Percentiles rank a stretch among this genome's conserved stretches.
Evolutionary conservation across 345 rosid genomes (phyloP).

Genomic region (Lumnitzera racemosa): DNA sequence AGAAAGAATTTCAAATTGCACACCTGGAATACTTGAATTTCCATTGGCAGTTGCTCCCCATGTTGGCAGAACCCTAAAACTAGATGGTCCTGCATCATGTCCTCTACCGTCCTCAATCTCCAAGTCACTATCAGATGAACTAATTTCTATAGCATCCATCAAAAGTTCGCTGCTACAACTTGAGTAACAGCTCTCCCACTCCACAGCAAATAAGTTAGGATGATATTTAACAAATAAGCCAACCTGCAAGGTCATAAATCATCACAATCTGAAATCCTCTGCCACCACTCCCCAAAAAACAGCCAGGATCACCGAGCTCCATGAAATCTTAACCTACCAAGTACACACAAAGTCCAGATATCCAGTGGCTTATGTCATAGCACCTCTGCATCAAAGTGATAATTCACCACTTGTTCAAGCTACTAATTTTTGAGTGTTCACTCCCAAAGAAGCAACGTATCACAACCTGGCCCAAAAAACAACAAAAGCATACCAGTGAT

Average conservation of each 20-base stretch:
- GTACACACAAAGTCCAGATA: too few relatives aligned
- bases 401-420: too few relatives aligned
- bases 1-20: constrained; percentile 8
- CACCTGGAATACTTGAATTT: constrained; percentile 26
- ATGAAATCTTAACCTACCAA: too few relatives aligned
- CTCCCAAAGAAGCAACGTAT: too few relatives aligned
- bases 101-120: constrained; percentile 33
- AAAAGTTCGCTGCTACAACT: constrained; percentile 20
- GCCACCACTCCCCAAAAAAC: too few relatives aligned
- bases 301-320: background rate
- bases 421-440: too few relatives aligned
- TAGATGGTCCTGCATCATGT: constrained; percentile 17
- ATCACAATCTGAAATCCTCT: too few relatives aligned
- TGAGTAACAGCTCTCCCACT: constrained; percentile 7
- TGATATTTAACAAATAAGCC: constrained; percentile 14
- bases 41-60: constrained; percentile 21
- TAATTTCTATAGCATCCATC: constrained; percentile 52
- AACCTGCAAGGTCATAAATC: constrained; percentile 20
- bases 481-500: too few relatives aligned
- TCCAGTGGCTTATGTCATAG: too few relatives aligned
- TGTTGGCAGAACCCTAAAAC: constrained; percentile 36
- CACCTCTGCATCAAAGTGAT: too few relatives aligned
- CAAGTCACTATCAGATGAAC: constrained; percentile 77
- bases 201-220: constrained; percentile 11
- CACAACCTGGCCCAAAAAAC: too few relatives aligned